These are phyloP conservation scores for Furcasterigmium furcatum DNA, from an alignment of 2,329 filamentous ascomycete genomes.

Conservation along the genomic window DNA sequence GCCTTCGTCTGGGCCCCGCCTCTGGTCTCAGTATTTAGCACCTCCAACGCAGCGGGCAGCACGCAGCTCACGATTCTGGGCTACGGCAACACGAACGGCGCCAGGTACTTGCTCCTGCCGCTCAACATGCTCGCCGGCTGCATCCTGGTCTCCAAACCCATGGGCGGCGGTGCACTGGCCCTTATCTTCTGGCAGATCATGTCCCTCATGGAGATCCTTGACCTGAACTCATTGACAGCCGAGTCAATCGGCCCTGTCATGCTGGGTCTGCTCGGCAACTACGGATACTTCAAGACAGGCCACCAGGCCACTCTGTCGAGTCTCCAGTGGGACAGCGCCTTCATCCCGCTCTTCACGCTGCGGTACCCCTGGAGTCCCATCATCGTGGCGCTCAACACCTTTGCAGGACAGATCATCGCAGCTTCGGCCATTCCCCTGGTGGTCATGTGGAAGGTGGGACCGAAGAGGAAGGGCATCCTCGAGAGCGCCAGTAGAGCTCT, in stretches of 20 bases:
- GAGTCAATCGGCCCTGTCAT: conserved; percentile 79
- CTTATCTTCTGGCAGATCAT: conserved; percentile 87
- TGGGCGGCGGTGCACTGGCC: conserved; percentile 82
- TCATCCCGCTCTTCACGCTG: conserved; percentile 80
- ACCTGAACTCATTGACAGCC: conserved; percentile 57
- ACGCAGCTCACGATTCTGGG: conserved; percentile 76
- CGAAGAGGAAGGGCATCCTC: conserved; percentile 66
- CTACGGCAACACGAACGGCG: conserved; percentile 90
- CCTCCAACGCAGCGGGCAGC: conserved; percentile 37
- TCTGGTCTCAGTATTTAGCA: conserved; percentile 68
- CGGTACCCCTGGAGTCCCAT: conserved; percentile 88
- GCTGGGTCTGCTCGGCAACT: conserved; percentile 84
- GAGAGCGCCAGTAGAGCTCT: conserved; percentile 69
- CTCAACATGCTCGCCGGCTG: conserved; percentile 75
- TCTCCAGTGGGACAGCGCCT: conserved; percentile 95
- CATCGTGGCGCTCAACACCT: conserved; percentile 80
- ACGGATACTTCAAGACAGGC: conserved; percentile 96
- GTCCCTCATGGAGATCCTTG: conserved; percentile 64
- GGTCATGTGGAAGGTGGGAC: conserved; percentile 84
- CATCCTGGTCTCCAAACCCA: conserved; percentile 84
- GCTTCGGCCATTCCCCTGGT: conserved; percentile 76
- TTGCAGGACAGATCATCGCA: conserved; percentile 83
- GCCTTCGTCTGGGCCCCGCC: conserved; percentile 86
- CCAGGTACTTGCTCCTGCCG: conserved; percentile 81
- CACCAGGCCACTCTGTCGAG: conserved; percentile 85